Evolutionary conservation across 495 filamentous ascomycete genomes (phyloP).

Genomic region (Aspergillus ostianus): DNA sequence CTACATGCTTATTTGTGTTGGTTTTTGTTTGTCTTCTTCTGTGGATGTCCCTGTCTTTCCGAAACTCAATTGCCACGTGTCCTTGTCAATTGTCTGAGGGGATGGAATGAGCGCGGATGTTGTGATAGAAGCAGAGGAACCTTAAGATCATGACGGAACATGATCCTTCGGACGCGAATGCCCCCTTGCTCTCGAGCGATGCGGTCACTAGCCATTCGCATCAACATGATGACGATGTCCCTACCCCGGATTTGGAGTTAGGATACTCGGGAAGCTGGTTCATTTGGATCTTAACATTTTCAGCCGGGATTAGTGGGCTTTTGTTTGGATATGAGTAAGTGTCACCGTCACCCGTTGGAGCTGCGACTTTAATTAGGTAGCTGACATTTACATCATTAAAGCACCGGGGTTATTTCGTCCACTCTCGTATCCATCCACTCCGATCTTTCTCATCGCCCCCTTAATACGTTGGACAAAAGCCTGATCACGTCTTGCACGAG

Average conservation of each 20-base stretch:
- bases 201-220: conserved; percentile 9
- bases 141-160: conserved; percentile 26
- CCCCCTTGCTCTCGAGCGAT: conserved; percentile 32
- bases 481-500: conserved; percentile 81
- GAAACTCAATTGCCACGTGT: neutral
- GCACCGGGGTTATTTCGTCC: conserved; percentile 88
- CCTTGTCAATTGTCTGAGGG: neutral
- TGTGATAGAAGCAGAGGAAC: conserved; percentile 5
- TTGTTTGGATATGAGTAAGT: conserved; percentile 80
- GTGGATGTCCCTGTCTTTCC: neutral
- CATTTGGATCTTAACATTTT: conserved; percentile 74
- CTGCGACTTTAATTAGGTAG: conserved; percentile 8
- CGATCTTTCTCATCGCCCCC: conserved; percentile 64
- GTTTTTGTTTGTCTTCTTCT: no score
- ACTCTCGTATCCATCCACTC: conserved; percentile 77
- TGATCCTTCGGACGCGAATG: conserved; percentile 24
- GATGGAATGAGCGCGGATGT: conserved; percentile 8
- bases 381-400: conserved; percentile 33
- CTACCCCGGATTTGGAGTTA: conserved; percentile 7
- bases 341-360: neutral
- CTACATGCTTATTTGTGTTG: no score
- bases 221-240: conserved; percentile 16
- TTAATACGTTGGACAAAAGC: conserved; percentile 77
- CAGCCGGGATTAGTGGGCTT: conserved; percentile 80
- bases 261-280: conserved; percentile 39